Percentiles rank a stretch among this genome's conserved stretches.
Evolutionary conservation across 148 eudicot species (phyloP).

Genomic region (Amaranthus palmeri): DNA sequence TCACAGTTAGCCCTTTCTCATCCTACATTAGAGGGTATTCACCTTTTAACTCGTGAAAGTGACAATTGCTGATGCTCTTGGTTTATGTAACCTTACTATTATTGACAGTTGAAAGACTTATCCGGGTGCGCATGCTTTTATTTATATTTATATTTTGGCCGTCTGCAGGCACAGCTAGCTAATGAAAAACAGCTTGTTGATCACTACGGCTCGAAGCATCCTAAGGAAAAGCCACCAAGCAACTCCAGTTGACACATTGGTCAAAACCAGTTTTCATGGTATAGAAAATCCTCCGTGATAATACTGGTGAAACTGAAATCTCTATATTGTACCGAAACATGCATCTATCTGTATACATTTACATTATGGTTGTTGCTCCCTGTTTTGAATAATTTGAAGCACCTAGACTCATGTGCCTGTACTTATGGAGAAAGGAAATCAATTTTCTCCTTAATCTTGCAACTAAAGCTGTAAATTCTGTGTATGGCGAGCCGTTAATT

Average conservation of each 20-base stretch:
- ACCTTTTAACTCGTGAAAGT: neutral
- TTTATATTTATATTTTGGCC: neutral
- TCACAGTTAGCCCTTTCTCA: too few relatives aligned
- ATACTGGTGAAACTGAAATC: slow-evolving; percentile 8
- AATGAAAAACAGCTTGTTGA: slow-evolving; percentile 72
- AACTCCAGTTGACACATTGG: slow-evolving; percentile 43
- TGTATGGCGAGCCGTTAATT: neutral
- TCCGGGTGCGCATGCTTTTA: too few relatives aligned
- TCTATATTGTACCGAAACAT: slow-evolving; percentile 13
- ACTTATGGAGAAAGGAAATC: neutral
- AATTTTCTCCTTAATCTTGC: neutral
- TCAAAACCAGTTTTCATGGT: neutral
- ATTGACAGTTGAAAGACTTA: neutral
- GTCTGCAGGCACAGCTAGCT: slow-evolving; percentile 69
- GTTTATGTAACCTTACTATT: neutral
- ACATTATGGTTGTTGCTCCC: slow-evolving; percentile 11
- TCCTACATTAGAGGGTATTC: too few relatives aligned
- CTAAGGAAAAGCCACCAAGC: slow-evolving; percentile 83
- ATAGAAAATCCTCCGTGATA: slow-evolving; percentile 6
- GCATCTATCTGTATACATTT: slow-evolving; percentile 10
- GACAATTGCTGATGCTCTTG: neutral
- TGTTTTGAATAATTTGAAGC: slow-evolving; percentile 10
- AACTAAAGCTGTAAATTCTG: neutral
- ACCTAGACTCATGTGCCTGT: neutral
- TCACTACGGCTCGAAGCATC: slow-evolving; percentile 81